These are phyloP conservation scores for Pharus latifolius DNA, from an alignment of 176 grass and related monocot genomes.

Conservation along the genomic window DNA sequence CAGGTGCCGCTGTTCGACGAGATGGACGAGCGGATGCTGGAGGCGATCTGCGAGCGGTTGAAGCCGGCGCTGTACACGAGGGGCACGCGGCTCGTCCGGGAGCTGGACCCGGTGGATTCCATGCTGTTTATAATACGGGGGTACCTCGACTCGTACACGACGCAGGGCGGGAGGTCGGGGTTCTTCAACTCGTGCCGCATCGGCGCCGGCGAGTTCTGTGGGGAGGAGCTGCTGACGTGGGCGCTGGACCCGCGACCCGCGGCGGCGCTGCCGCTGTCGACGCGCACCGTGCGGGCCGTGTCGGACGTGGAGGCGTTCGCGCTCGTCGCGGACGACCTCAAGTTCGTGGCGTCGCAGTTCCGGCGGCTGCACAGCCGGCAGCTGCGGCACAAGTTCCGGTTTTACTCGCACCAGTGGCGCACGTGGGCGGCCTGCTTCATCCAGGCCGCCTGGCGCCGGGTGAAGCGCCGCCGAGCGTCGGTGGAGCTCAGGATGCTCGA, in stretches of 20 bases:
- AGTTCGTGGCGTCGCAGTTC: slow-evolving; percentile 78
- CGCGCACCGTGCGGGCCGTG: slow-evolving; percentile 77
- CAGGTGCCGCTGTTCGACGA: slow-evolving; percentile 91
- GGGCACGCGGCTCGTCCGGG: slow-evolving; percentile 60
- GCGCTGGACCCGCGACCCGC: slow-evolving; percentile 63
- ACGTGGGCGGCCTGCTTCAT: slow-evolving; percentile 95
- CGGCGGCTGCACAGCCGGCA: slow-evolving; percentile 72
- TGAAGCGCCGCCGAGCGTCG: slow-evolving; percentile 54
- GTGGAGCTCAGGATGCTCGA: slow-evolving; percentile 44
- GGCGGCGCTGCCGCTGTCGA: slow-evolving; percentile 56
- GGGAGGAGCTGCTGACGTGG: slow-evolving; percentile 94
- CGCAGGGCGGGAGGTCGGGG: slow-evolving; percentile 70
- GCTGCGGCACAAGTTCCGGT: slow-evolving; percentile 74
- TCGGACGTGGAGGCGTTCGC: slow-evolving; percentile 94
- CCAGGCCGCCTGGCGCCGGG: slow-evolving; percentile 73
- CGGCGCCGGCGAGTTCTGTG: slow-evolving; percentile 88
- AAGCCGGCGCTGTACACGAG: slow-evolving; percentile 74
- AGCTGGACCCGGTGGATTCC: slow-evolving; percentile 76
- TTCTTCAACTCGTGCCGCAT: slow-evolving; percentile 96
- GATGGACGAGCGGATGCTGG: slow-evolving; percentile 93
- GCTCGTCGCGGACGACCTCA: slow-evolving; percentile 77
- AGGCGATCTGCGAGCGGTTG: slow-evolving; percentile 94
- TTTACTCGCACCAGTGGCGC: slow-evolving; percentile 93
- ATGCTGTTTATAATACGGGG: slow-evolving; percentile 98
- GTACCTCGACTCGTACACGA: slow-evolving; percentile 76